These are phyloP conservation scores for Camelina sativa DNA, from an alignment of 345 rosid genomes.

Conservation along the genomic window DNA sequence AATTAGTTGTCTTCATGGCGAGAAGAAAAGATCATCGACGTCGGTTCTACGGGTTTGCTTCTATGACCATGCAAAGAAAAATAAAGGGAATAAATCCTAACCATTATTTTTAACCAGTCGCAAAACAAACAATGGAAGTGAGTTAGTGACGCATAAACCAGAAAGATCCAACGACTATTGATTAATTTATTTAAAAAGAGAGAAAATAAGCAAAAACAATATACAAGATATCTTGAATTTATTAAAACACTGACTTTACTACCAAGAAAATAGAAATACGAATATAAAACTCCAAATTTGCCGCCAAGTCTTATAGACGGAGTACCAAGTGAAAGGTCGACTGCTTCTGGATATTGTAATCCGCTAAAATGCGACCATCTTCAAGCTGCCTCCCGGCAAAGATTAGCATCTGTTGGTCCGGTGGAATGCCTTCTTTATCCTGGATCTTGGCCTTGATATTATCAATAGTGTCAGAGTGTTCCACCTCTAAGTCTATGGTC, in stretches of 20 bases:
- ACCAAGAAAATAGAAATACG: neutral
- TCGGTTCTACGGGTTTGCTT: too few species aligned
- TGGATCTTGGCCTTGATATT: slow-evolving; percentile 11
- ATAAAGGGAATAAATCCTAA: neutral
- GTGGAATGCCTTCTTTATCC: neutral
- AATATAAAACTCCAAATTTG: neutral
- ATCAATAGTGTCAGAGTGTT: neutral
- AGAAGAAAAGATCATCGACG: neutral
- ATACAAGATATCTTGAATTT: neutral
- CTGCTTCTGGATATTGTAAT: neutral
- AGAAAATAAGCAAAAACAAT: neutral
- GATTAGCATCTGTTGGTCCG: neutral
- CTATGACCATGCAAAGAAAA: too few species aligned
- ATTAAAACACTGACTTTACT: neutral
- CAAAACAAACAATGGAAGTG: neutral
- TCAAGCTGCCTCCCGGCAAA: neutral
- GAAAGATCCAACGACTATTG: neutral
- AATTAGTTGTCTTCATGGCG: neutral
- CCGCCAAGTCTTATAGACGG: neutral
- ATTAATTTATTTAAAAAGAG: too few species aligned
- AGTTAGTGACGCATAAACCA: neutral
- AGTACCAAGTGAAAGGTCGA: neutral
- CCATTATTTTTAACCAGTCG: neutral
- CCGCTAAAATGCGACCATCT: neutral
- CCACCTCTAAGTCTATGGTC: neutral